Evolutionary conservation across 2,329 filamentous ascomycete species (phyloP).

Genomic region (Diaporthe sp.): DNA sequence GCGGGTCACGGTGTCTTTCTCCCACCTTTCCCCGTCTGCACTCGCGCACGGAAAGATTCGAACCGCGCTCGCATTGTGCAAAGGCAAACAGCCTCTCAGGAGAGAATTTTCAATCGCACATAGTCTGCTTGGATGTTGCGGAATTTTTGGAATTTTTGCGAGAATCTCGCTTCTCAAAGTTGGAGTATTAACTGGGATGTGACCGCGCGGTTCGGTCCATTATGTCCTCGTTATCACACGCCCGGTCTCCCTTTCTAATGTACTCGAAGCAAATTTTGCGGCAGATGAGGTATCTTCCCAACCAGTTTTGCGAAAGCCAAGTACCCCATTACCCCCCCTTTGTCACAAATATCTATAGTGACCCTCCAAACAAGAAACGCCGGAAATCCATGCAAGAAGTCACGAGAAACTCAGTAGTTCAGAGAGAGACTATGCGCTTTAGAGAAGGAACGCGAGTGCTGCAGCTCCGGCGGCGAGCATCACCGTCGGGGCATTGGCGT

Average conservation of each 20-base stretch:
- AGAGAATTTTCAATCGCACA: background rate
- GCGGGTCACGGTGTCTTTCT: background rate
- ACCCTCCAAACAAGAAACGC: conserved; percentile 17
- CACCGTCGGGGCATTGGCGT: conserved; percentile 27
- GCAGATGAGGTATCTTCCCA: conserved; percentile 32
- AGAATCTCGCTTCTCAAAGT: background rate
- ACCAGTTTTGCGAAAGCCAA: conserved; percentile 8
- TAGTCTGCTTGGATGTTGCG: background rate
- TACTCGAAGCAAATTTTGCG: conserved; percentile 23
- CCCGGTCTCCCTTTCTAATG: background rate
- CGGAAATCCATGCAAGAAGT: background rate
- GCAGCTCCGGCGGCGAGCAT: conserved; percentile 31
- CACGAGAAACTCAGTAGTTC: background rate
- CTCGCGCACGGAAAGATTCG: background rate
- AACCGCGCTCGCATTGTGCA: background rate
- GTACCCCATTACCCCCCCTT: conserved; percentile 13
- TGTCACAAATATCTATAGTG: background rate
- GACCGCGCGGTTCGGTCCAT: background rate
- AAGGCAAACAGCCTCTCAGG: no score
- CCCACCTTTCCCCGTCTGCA: background rate
- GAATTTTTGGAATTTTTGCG: background rate
- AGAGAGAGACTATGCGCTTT: background rate
- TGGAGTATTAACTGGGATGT: background rate
- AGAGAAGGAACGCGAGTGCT: conserved; percentile 36
- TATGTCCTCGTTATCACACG: background rate